A percentile compares a stretch with the other conserved stretches of the same genome.
Evolutionary conservation across 108 stramenopile genomes (phyloP).

Genomic region (Nannochloropsis oceanica): DNA sequence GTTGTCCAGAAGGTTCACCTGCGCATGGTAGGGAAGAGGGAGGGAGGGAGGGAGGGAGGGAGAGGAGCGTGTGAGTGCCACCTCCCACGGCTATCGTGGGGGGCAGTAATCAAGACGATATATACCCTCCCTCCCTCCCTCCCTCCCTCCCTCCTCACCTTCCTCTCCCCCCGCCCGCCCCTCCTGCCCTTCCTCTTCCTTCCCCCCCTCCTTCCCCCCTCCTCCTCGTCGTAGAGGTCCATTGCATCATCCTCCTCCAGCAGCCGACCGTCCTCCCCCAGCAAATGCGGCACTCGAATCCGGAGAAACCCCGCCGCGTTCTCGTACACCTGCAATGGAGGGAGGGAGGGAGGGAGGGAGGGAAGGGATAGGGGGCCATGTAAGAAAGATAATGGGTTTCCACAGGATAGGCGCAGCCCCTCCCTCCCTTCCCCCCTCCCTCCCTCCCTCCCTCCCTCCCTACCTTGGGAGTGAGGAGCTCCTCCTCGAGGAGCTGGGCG

Average conservation of each 20-base stretch:
- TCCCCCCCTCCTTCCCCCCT: conserved; percentile 4
- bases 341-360: background rate
- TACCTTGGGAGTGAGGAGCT: background rate
- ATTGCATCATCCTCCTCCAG: background rate
- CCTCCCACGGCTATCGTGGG: too few relatives aligned
- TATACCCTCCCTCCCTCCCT: too few relatives aligned
- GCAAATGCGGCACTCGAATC: conserved; percentile 3
- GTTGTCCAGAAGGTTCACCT: conserved; percentile 30
- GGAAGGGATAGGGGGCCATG: background rate
- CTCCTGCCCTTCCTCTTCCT: background rate
- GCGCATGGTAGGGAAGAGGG: background rate
- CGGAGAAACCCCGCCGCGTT: conserved; percentile 29
- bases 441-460: background rate
- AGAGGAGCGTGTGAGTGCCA: background rate
- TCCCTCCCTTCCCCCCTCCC: background rate
- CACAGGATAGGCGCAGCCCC: background rate
- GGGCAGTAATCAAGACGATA: too few relatives aligned
- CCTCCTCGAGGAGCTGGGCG: background rate
- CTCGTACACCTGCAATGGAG: conserved; percentile 1
- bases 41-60: background rate
- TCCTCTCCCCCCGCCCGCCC: background rate
- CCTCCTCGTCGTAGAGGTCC: background rate
- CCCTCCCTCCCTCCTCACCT: background rate
- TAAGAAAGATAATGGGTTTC: background rate
- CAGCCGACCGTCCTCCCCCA: background rate